Percentiles rank a stretch among this genome's conserved stretches.
These are phyloP conservation scores for Dactylellina leptospora DNA, from an alignment of 2,329 filamentous ascomycete species.

Conservation along the genomic window DNA sequence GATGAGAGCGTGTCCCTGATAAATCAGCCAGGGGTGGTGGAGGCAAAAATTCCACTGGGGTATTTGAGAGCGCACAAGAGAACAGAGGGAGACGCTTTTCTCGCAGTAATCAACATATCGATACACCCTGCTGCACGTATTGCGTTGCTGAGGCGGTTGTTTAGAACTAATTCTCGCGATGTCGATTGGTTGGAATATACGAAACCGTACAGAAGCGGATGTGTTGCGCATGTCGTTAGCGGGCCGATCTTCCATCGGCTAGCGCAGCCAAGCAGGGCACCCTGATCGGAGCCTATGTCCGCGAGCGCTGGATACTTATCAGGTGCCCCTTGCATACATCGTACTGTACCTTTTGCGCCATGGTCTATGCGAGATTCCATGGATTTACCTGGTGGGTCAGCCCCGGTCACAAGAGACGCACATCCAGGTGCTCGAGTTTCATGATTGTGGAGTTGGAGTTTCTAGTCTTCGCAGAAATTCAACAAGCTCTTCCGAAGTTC, in stretches of 20 bases:
- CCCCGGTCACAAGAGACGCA: constrained; percentile 7
- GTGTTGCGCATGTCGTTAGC: constrained; percentile 45
- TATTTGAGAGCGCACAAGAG: too few species aligned
- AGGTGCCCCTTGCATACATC: constrained; percentile 13
- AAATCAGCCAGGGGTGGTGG: neutral
- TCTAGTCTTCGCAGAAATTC: constrained; percentile 29
- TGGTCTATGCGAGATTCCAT: neutral
- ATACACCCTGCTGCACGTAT: too few species aligned
- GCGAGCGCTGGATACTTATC: constrained; percentile 11
- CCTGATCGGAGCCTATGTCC: constrained; percentile 39
- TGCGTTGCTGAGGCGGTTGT: too few species aligned
- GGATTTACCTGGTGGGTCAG: neutral
- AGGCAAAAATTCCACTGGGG: neutral
- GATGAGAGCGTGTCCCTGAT: neutral
- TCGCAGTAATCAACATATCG: too few species aligned
- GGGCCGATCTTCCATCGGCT: constrained; percentile 45
- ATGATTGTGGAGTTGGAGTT: constrained; percentile 25
- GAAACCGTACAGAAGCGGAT: neutral
- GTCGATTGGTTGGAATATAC: neutral
- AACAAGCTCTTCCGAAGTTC: constrained; percentile 47
- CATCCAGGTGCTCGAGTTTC: constrained; percentile 7
- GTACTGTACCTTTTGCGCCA: neutral
- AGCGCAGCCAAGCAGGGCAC: neutral
- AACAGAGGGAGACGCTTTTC: too few species aligned
- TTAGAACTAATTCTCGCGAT: neutral